Conservation (phyloP, 106 monocot species). For the Dendrobium chrysotoxum region DNA sequence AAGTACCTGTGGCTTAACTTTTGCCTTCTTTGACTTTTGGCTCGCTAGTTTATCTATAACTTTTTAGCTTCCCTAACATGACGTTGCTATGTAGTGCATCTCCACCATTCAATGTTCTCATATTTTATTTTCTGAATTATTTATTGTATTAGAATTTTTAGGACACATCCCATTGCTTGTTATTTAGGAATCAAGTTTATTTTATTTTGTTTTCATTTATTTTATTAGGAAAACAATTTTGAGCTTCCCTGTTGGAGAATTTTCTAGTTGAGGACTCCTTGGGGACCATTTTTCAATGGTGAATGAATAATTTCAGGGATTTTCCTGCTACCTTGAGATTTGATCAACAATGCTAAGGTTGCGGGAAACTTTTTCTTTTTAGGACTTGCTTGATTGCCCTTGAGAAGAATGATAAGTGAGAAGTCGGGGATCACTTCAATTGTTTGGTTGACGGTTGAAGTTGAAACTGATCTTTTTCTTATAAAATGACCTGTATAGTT, state of each 20-base stretch:
- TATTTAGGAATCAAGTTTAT: neutral
- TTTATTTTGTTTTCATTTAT: neutral
- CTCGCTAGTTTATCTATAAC: neutral
- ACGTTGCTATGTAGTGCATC: neutral
- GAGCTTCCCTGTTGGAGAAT: neutral
- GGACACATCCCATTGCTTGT: neutral
- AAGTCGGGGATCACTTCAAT: no score
- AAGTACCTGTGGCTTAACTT: neutral
- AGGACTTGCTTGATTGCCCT: no score
- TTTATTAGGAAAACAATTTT: neutral
- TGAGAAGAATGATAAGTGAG: no score
- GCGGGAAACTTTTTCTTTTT: neutral
- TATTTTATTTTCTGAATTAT: neutral
- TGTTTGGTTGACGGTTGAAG: no score
- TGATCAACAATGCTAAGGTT: neutral
- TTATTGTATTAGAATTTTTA: neutral
- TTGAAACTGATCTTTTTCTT: no score
- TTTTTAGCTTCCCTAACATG: neutral
- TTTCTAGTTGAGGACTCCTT: neutral
- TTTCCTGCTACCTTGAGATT: neutral
- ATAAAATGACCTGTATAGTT: no score
- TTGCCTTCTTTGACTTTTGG: neutral
- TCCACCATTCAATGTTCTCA: neutral
- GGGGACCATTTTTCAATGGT: neutral
- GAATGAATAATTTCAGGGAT: neutral